A percentile compares a stretch with the other conserved stretches of the same genome.
These are phyloP conservation scores for Pilobolus umbonatus DNA, from an alignment of 192 early-diverging fungal genomes.

Conservation along the genomic window DNA sequence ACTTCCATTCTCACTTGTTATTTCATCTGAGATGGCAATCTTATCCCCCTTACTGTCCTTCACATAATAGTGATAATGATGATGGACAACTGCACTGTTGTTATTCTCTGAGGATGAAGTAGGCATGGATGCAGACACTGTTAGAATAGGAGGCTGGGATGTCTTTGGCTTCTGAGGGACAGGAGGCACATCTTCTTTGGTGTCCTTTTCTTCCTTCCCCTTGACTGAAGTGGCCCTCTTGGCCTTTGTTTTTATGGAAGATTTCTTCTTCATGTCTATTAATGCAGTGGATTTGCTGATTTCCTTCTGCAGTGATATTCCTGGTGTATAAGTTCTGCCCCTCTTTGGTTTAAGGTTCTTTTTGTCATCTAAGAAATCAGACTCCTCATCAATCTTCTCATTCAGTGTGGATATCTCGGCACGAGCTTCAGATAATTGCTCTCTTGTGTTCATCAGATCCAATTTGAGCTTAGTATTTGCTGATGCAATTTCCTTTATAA, in stretches of 20 bases:
- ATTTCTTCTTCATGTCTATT: neutral
- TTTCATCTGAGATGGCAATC: neutral
- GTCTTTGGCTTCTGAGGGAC: neutral
- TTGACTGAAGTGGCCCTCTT: neutral
- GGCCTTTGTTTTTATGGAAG: neutral
- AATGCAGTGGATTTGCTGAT: neutral
- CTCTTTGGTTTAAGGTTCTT: too few species aligned
- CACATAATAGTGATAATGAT: conserved; percentile 23
- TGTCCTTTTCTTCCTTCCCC: neutral
- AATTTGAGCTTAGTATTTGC: conserved; percentile 49
- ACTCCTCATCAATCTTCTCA: conserved; percentile 6
- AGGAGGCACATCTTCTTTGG: too few species aligned
- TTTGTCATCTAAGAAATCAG: too few species aligned
- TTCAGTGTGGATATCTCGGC: neutral
- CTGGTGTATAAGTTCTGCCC: neutral
- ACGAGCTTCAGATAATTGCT: conserved; percentile 10
- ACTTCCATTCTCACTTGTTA: neutral
- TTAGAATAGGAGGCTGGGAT: neutral
- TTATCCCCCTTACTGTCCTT: conserved; percentile 13
- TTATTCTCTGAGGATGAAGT: neutral
- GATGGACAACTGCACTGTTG: conserved; percentile 12
- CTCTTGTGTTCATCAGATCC: conserved; percentile 18
- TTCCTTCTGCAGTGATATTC: neutral
- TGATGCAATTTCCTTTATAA: conserved; percentile 53
- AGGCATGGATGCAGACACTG: conserved; percentile 10